Conservation (phyloP, 306 rosid genomes). For the Boehmeria nivea region DNA sequence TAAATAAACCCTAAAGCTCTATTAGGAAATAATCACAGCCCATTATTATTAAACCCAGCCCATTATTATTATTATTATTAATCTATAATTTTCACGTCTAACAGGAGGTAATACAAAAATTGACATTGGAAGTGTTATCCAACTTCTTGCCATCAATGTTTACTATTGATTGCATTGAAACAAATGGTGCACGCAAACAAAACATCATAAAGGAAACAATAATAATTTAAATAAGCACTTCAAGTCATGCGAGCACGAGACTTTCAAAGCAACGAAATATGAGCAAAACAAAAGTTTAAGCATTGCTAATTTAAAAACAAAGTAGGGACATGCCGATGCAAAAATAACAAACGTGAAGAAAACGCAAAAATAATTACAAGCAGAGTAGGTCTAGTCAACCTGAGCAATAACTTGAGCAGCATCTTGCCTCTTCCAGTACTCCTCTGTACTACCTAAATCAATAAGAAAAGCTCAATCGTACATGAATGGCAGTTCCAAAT, state of each 20-base stretch:
- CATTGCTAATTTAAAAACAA: background rate
- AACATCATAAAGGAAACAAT: too few relatives aligned
- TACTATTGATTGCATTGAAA: background rate
- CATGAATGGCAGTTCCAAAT: slow-evolving; percentile 10
- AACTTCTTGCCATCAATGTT: background rate
- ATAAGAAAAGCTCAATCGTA: slow-evolving; percentile 17
- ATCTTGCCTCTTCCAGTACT: slow-evolving; percentile 93
- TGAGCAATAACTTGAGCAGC: slow-evolving; percentile 84
- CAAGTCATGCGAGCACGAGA: too few relatives aligned
- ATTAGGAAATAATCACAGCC: too few relatives aligned
- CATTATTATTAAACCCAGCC: too few relatives aligned
- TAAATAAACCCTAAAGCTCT: too few relatives aligned
- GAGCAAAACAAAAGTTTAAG: too few relatives aligned
- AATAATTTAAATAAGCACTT: too few relatives aligned
- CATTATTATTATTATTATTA: too few relatives aligned
- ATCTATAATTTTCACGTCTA: too few relatives aligned
- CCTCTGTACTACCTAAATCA: slow-evolving; percentile 86
- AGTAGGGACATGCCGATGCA: background rate
- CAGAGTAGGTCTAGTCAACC: slow-evolving; percentile 37
- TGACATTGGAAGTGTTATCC: background rate
- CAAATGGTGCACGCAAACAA: too few relatives aligned
- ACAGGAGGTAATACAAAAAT: slow-evolving; percentile 4
- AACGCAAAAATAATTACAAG: slow-evolving; percentile 17
- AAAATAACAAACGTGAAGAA: background rate
- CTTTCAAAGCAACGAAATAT: too few relatives aligned